phyloP scores from a whole-genome alignment of 164 flowering plant species.

The Platanus orientalis region DNA sequence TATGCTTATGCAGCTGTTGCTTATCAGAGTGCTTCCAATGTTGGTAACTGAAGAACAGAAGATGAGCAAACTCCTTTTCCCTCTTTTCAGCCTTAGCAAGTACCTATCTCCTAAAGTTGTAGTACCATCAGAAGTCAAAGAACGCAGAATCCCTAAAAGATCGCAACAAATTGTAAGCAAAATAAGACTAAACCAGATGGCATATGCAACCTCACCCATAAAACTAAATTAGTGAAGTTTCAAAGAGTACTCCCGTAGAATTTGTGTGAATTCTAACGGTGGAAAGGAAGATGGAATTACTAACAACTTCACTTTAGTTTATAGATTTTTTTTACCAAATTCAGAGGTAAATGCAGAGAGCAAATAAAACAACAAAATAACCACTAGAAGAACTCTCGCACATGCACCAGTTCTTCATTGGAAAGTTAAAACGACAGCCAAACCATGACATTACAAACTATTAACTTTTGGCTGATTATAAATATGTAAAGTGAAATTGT shows the following conservation, averaged over 20 bases:
- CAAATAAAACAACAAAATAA: neutral
- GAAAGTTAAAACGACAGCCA: neutral
- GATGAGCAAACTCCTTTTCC: constrained; percentile 66
- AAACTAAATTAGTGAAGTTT: constrained; percentile 13
- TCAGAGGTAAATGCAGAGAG: too few species aligned
- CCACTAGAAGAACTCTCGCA: neutral
- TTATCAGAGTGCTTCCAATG: constrained; percentile 71
- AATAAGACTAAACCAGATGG: constrained; percentile 57
- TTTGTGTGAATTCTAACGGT: neutral
- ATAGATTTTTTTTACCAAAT: neutral
- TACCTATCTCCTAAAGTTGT: constrained; percentile 26
- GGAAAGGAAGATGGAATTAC: neutral
- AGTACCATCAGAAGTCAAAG: constrained; percentile 37
- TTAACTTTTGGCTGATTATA: too few species aligned
- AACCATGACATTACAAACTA: too few species aligned
- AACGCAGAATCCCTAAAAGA: constrained; percentile 45
- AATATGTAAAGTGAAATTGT: too few species aligned
- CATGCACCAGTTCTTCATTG: too few species aligned
- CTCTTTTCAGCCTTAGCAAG: constrained; percentile 53
- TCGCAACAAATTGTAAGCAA: constrained; percentile 53
- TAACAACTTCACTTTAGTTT: neutral
- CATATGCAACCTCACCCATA: constrained; percentile 76
- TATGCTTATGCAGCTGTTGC: constrained; percentile 40
- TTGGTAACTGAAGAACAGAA: constrained; percentile 57
- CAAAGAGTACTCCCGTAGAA: neutral